A percentile compares a stretch with the other conserved stretches of the same genome.
phyloP scores from a whole-genome alignment of 176 grass and related monocot genomes.

The Avena sativa region DNA sequence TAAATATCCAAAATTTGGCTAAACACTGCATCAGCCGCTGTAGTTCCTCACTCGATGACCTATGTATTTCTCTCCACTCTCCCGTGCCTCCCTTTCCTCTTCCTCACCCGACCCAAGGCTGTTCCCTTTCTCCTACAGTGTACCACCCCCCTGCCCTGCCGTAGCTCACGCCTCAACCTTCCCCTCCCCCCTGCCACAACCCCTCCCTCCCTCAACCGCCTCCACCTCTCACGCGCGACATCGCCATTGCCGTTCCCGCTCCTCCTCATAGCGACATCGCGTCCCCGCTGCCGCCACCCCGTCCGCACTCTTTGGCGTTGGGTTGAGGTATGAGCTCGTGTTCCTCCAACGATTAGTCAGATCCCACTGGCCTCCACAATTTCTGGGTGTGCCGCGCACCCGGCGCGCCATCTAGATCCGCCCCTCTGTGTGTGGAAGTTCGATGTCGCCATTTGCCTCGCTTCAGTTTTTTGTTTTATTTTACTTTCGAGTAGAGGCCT shows the following conservation, averaged over 20 bases:
- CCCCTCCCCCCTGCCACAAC: background rate
- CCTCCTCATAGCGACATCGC: background rate
- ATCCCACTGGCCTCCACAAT: background rate
- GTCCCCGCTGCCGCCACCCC: background rate
- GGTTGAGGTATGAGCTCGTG: background rate
- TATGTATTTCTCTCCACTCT: background rate
- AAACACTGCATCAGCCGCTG: background rate
- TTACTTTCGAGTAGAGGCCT: constrained; percentile 1
- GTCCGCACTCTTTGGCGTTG: background rate
- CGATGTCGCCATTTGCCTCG: background rate
- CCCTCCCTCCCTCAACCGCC: background rate
- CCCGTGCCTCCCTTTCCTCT: constrained; percentile 26
- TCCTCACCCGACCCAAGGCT: background rate
- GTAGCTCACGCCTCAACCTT: background rate
- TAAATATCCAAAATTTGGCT: background rate
- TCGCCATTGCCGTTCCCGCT: constrained; percentile 2
- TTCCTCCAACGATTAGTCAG: background rate
- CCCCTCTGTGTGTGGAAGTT: background rate
- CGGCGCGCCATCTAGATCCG: background rate
- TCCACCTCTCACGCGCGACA: background rate
- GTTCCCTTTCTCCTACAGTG: no score
- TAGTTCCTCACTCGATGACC: background rate
- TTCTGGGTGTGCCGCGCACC: background rate
- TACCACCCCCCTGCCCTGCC: constrained; percentile 8
- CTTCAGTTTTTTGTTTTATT: background rate